Base-by-base conservation (phyloP, 257 asterid genomes). In the Solanum chaucha region DNA sequence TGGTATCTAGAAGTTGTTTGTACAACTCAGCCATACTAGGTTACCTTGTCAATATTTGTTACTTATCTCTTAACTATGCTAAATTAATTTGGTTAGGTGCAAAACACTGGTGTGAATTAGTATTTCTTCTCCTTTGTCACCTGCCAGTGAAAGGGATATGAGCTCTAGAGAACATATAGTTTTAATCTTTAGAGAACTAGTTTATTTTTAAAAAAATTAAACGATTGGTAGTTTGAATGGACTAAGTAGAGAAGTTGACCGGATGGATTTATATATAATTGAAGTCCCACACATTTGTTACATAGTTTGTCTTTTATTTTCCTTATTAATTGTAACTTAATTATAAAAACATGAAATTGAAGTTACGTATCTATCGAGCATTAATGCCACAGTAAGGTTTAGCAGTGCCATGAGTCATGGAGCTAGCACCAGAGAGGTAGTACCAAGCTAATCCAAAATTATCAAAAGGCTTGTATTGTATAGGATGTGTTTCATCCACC, bases 401-500 rank as follows among this genome's bases (percentile, higher is more conserved):
- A 14, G 87, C 87, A 30, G 89, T 84, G 85, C 86, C 36, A 22
- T 77, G 51, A 32, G 13, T 6, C 64, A 28, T 44, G 87, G 70
- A 71, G 36, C n/a, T 64, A 5, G 83, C 82, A 40, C 72, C 67
- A 40, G 83, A 41, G 17, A 87, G 59, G 34, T 73, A 84, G 68
- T 72, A 87, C 58, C 86, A 89, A 87, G 88, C 87, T 88, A 93
- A 84, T 86, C 91, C 98, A 11, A 92, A 89, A 74, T 92, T 86
- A 65, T 94, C 92, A 28, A 94, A 94, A 2, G 98, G 87, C 55
- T 80, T 89, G 34, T 88, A 93, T 84, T 87, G 91, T 87, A 88
- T 59, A 3, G 97, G 95, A 78, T 94, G 93, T 19, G 92, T 92
- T 22, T 71, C 86, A 83, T 93, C 97, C 83, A 93, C 94, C 59